These are phyloP conservation scores for Passiflora organensis DNA, from an alignment of 345 rosid species.

Conservation along the genomic window DNA sequence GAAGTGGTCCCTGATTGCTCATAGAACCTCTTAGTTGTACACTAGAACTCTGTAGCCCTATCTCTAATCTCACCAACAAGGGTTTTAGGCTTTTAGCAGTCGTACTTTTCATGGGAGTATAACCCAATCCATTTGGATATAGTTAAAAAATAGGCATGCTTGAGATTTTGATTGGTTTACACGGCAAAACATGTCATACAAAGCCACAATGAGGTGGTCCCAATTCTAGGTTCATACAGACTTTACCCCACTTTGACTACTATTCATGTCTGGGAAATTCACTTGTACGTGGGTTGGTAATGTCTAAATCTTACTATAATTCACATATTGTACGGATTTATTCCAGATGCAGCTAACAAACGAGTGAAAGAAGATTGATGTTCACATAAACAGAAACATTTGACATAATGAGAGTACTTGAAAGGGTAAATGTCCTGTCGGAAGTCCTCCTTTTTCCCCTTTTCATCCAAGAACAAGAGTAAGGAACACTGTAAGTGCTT, in stretches of 20 bases:
- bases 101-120: conserved; percentile 29
- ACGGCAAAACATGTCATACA: conserved; percentile 44
- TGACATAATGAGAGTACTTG: not conserved
- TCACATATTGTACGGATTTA: not conserved
- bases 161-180: conserved; percentile 45
- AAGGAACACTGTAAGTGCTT: too few species aligned
- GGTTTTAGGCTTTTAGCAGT: conserved; percentile 19
- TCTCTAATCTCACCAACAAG: conserved; percentile 9
- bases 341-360: not conserved
- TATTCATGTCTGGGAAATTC: not conserved
- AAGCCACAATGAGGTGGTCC: conserved; percentile 66
- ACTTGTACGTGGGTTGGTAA: not conserved
- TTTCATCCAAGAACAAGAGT: too few species aligned
- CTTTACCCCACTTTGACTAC: conserved; percentile 29
- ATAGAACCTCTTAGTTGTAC: conserved; percentile 26
- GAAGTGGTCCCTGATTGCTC: conserved; percentile 54
- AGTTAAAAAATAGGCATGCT: conserved; percentile 51
- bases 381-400: not conserved
- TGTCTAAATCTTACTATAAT: not conserved
- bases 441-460: too few species aligned
- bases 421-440: not conserved
- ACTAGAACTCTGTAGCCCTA: conserved; percentile 24
- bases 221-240: conserved; percentile 35
- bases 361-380: not conserved
- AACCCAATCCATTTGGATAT: conserved; percentile 23